Conservation (phyloP, 768 basidiomycete species). For the Russula sp. region DNA sequence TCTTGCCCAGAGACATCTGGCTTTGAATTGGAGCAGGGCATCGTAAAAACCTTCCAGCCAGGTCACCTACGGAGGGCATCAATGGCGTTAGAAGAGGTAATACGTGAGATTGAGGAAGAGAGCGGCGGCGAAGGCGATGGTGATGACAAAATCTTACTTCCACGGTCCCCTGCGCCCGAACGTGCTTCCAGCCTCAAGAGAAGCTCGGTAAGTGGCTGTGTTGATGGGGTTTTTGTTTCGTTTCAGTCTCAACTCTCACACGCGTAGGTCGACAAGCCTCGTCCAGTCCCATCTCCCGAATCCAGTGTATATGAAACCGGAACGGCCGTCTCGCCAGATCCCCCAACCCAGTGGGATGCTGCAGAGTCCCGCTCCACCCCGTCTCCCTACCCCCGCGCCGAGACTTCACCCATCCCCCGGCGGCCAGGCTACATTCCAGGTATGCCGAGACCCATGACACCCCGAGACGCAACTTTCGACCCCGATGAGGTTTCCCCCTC, state of each 20-base stretch:
- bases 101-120: slow-evolving; percentile 71
- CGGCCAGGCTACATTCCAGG: slow-evolving; percentile 84
- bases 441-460: slow-evolving; percentile 88
- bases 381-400: slow-evolving; percentile 46
- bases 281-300: background rate
- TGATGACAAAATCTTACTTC: slow-evolving; percentile 67
- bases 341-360: slow-evolving; percentile 37
- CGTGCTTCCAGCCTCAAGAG: slow-evolving; percentile 14
- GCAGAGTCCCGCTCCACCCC: slow-evolving; percentile 54
- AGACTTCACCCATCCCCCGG: slow-evolving; percentile 43
- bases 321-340: slow-evolving; percentile 66
- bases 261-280: slow-evolving; percentile 1
- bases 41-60: slow-evolving; percentile 44
- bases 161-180: slow-evolving; percentile 40
- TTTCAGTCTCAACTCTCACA: background rate
- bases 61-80: slow-evolving; percentile 57
- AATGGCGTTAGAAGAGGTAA: slow-evolving; percentile 65
- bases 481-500: slow-evolving; percentile 67
- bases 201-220: slow-evolving; percentile 16
- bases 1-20: slow-evolving; percentile 26
- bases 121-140: slow-evolving; percentile 31
- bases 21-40: slow-evolving; percentile 34
- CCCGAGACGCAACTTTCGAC: slow-evolving; percentile 60
- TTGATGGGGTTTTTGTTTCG: background rate
- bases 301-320: slow-evolving; percentile 48